Evolutionary conservation across 768 basidiomycete genomes (phyloP), one percentile per base, ranked within the genome.

Genomic region (Plicaturopsis crispa): DNA sequence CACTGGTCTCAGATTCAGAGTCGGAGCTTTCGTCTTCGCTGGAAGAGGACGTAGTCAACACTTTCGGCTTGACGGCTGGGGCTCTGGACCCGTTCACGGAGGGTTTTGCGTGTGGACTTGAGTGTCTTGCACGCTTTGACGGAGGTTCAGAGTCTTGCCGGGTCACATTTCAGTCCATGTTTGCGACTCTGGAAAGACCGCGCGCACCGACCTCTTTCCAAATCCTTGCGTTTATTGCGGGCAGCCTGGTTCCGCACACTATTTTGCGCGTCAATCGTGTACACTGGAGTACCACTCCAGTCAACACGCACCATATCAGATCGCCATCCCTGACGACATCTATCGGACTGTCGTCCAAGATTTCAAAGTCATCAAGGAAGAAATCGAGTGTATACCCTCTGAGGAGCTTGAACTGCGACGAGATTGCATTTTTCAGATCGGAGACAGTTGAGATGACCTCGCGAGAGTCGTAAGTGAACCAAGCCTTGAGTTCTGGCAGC

Each of bases 391-490:
- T 57, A 42, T 30, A 33, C 23, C 8, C 37, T 48, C 14, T 46
- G 26, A 73, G 46, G 4, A 45, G 36, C 14, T 56, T 57, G 30
- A 73, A 47, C 11, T 60, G 48, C 8, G 33, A 44, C 36, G 60
- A 68, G 19, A 75, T 46, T 14, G 53, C 49, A 21, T 45, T 40
- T 44, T 71, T 75, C 23, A 75, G 55, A 24, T 65, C 57, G 2
- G 44, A 31, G 4, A 72, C 55, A 0, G 57, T 64, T 11, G 20
- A 19, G 34, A 37, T 10, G 8, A 48, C 38, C 8, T 46, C 38
- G n/a, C n/a, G n/a, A n/a, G n/a, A n/a, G 28, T 63, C 57, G 20
- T 66, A 61, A 14, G 62, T 56, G 44, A 73, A 73, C 78, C 78
- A 80, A 4, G 66, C 72, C 42, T 68, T 72, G 11, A 73, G 43